Evolutionary conservation across 345 rosid species (phyloP).

Genomic region (Draba incana): DNA sequence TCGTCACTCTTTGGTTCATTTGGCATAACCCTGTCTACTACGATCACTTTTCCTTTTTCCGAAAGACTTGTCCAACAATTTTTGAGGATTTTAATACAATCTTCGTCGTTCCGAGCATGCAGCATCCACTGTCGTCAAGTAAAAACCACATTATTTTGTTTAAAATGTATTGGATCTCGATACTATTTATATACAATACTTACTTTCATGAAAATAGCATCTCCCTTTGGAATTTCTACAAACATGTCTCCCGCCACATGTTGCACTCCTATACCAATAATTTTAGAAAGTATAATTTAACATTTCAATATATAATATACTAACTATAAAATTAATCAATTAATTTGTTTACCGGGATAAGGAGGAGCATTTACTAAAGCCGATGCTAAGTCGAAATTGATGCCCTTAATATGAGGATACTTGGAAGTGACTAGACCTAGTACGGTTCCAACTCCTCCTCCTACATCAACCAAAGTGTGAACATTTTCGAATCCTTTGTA

Average conservation of each 20-base stretch:
- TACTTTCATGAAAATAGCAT: conserved; percentile 88
- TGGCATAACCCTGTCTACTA: conserved; percentile 9
- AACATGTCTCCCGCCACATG: conserved; percentile 89
- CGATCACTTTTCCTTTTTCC: conserved; percentile 19
- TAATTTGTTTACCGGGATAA: conserved; percentile 20
- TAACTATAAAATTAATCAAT: neutral
- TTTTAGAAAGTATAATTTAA: too few species aligned
- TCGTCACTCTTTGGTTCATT: neutral
- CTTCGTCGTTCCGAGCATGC: conserved; percentile 37
- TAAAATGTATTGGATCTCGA: neutral
- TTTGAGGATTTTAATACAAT: conserved; percentile 2
- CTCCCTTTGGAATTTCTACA: conserved; percentile 64
- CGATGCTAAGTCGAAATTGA: conserved; percentile 50
- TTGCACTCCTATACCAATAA: conserved; percentile 54
- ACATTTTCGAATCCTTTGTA: conserved; percentile 60
- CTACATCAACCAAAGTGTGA: conserved; percentile 55
- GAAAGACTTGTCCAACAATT: conserved; percentile 27
- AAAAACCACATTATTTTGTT: neutral
- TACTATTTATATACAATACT: neutral
- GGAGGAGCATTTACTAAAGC: conserved; percentile 34
- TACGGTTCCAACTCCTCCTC: conserved; percentile 61
- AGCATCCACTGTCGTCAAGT: conserved; percentile 43
- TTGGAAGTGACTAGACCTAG: conserved; percentile 48
- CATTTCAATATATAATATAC: neutral
- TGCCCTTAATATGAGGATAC: conserved; percentile 51